A percentile compares a stretch with the other conserved stretches of the same genome.
Conservation (phyloP, 2,329 filamentous ascomycete genomes). For the Emydomyces testavorans region DNA sequence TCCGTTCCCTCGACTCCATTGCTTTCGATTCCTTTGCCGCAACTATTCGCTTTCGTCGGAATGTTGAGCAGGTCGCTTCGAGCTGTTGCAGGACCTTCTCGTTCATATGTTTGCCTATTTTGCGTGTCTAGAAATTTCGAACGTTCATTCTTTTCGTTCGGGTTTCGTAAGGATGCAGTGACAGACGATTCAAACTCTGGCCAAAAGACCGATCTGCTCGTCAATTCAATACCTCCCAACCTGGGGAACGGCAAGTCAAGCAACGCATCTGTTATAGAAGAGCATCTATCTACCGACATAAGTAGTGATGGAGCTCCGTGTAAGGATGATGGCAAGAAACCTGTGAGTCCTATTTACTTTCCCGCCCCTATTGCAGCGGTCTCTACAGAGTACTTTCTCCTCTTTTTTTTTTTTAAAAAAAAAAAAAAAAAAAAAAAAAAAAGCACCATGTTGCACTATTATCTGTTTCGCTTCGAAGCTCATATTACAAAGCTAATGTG, state of each 20-base stretch:
- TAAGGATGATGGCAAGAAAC: not conserved
- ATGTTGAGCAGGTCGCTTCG: slow-evolving; percentile 32
- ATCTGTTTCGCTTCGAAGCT: too few species aligned
- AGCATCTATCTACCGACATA: not conserved
- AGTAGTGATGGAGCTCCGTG: not conserved
- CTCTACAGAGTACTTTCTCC: too few species aligned
- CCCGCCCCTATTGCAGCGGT: too few species aligned
- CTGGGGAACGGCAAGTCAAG: not conserved
- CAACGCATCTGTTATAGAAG: not conserved
- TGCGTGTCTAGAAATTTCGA: slow-evolving; percentile 17
- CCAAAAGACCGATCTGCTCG: not conserved
- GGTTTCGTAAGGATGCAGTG: not conserved
- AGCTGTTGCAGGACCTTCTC: slow-evolving; percentile 27
- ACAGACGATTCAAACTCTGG: not conserved
- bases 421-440: too few species aligned
- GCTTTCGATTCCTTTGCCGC: not conserved
- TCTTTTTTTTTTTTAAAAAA: too few species aligned
- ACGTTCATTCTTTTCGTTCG: not conserved
- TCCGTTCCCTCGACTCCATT: not conserved
- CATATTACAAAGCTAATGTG: not conserved
- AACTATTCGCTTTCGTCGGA: not conserved
- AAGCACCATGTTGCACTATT: too few species aligned
- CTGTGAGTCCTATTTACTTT: not conserved
- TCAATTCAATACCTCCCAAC: not conserved
- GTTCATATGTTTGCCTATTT: slow-evolving; percentile 28